Evolutionary conservation across 2,329 filamentous ascomycete genomes (phyloP), one percentile per base, ranked within the genome.

Genomic region (Helminthosporium solani): DNA sequence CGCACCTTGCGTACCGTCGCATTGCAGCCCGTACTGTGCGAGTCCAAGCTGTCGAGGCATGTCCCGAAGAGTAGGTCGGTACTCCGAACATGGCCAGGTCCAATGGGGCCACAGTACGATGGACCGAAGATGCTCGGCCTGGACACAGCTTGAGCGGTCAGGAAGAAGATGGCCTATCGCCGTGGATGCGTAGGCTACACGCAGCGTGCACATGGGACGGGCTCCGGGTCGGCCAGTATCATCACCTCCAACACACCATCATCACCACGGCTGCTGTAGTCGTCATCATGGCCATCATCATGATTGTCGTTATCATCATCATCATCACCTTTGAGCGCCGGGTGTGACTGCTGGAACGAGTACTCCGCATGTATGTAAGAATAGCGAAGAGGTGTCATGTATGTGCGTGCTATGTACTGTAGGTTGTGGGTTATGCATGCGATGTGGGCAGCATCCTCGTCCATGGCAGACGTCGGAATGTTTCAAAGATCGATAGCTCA

Each of bases 11-110:
- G 3, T 15, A 15, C 15, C 8, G 57, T 63, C 49, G 57, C 42
- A 61, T 62, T 40, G 57, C 54, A 60, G 50, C 43, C 50, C 53
- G 60, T 60, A 47, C 49, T 54, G 60, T 60, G 48, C 49, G 46
- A 58, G 52, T 20, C 46, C 49, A 42, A 23, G 39, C 36, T n/a
- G n/a, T n/a, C n/a, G n/a, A 37, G 27, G 41, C 16, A n/a, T 18
- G 40, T 36, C 27, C 42, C 40, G 46, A 39, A 38, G 54, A 46
- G 49, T 40, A n/a, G n/a, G n/a, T n/a, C n/a, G n/a, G n/a, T n/a
- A n/a, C n/a, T n/a, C n/a, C n/a, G n/a, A n/a, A n/a, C n/a, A n/a
- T n/a, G n/a, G n/a, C n/a, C n/a, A 53, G 63, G 63, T 58, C 60
- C 54, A 40, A 52, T 46, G 42, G 47, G 44, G 52, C 57, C 49